These are phyloP conservation scores for Candolleomyces aberdarensis DNA, from an alignment of 768 basidiomycete genomes.

Conservation along the genomic window DNA sequence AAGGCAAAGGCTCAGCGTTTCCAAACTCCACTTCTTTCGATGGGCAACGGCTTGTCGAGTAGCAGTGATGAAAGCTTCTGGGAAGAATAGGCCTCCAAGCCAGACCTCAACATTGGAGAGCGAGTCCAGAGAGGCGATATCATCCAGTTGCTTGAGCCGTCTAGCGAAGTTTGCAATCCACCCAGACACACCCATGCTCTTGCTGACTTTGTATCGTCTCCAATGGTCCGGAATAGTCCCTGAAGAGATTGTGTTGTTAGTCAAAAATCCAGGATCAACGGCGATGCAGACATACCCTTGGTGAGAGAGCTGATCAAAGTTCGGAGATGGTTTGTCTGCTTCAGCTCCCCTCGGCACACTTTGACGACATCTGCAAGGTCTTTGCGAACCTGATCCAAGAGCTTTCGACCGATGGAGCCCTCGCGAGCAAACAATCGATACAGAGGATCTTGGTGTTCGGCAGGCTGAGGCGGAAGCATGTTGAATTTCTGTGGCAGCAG, in stretches of 20 bases:
- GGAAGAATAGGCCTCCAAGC: conserved; percentile 95
- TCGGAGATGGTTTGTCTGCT: conserved; percentile 97
- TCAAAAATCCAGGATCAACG: conserved; percentile 1
- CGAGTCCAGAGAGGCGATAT: conserved; percentile 61
- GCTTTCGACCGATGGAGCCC: conserved; percentile 70
- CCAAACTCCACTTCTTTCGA: conserved; percentile 87
- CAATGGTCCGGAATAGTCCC: conserved; percentile 88
- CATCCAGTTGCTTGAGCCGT: conserved; percentile 80
- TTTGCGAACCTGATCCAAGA: conserved; percentile 74
- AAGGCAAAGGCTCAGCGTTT: conserved; percentile 76
- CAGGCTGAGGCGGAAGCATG: conserved; percentile 58
- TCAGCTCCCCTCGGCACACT: conserved; percentile 83
- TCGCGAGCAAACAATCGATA: conserved; percentile 89
- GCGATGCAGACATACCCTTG: conserved; percentile 56
- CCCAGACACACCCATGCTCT: conserved; percentile 74
- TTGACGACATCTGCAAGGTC: conserved; percentile 81
- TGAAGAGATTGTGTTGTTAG: conserved; percentile 27
- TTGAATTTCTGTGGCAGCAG: conserved; percentile 75
- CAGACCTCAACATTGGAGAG: conserved; percentile 76
- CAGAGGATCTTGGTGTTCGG: conserved; percentile 79
- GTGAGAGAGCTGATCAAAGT: conserved; percentile 84
- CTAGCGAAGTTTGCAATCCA: conserved; percentile 84
- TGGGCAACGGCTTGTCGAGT: conserved; percentile 96
- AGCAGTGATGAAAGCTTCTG: conserved; percentile 94
- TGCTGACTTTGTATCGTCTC: conserved; percentile 85